Conservation (phyloP, 177 flowering plant species). For the Vitis hybrid region DNA sequence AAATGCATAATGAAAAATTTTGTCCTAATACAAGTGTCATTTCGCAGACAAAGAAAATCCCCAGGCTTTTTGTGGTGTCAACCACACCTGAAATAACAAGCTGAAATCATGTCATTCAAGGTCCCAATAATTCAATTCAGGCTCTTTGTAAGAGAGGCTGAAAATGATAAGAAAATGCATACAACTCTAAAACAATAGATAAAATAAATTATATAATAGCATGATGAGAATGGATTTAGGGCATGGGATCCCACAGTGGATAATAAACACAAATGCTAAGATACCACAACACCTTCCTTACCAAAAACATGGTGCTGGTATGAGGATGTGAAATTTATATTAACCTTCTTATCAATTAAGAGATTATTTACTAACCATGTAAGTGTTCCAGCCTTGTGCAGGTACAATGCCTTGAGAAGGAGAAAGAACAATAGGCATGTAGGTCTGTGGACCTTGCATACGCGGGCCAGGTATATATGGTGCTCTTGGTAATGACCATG, state of each 20-base stretch:
- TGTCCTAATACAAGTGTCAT: not conserved
- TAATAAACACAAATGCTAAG: not conserved
- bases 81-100: not conserved
- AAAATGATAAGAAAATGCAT: not conserved
- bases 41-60: not conserved
- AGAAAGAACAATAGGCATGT: slow-evolving; percentile 54
- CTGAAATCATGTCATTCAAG: not conserved
- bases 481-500: slow-evolving; percentile 50
- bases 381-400: slow-evolving; percentile 69
- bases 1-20: no score
- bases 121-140: not conserved
- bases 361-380: slow-evolving; percentile 46
- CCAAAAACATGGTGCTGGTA: not conserved
- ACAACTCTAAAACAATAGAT: not conserved
- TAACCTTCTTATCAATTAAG: not conserved
- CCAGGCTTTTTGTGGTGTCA: not conserved
- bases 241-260: not conserved
- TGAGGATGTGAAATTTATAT: not conserved
- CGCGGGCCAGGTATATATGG: slow-evolving; percentile 39
- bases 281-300: not conserved
- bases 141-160: not conserved
- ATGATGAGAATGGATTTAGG: not conserved
- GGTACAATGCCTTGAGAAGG: slow-evolving; percentile 54
- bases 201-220: not conserved
- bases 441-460: slow-evolving; percentile 40